These are phyloP conservation scores for Alternaria alternata DNA, from an alignment of 2,329 filamentous ascomycete species.

Conservation along the genomic window DNA sequence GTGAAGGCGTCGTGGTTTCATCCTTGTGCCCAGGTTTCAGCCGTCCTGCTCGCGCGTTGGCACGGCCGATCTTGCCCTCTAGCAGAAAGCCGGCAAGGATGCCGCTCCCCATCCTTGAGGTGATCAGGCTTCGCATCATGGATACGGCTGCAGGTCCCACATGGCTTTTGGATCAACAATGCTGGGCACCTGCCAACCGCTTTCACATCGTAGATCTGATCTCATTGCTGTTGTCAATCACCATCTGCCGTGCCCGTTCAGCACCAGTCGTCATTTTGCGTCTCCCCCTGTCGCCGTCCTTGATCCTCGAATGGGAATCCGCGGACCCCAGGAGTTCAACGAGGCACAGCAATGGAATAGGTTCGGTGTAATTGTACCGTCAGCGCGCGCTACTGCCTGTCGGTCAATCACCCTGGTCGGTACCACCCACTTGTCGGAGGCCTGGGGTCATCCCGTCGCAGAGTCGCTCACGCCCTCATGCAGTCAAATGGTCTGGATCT, in stretches of 20 bases:
- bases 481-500: neutral
- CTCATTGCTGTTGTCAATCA: neutral
- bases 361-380: slow-evolving; percentile 14
- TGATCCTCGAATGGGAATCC: neutral
- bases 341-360: neutral
- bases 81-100: neutral
- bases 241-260: neutral
- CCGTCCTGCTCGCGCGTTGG: neutral
- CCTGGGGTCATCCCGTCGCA: slow-evolving; percentile 3
- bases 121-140: slow-evolving; percentile 13
- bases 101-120: slow-evolving; percentile 2
- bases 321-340: neutral
- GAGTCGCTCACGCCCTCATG: slow-evolving; percentile 2
- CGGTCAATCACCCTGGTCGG: slow-evolving; percentile 4
- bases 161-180: slow-evolving; percentile 7
- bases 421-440: neutral
- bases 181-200: neutral
- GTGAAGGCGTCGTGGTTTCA: slow-evolving; percentile 3
- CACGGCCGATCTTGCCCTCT: slow-evolving; percentile 1
- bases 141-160: slow-evolving; percentile 13
- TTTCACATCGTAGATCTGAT: neutral
- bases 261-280: neutral
- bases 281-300: neutral
- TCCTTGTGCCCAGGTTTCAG: neutral
- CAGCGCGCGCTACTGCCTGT: slow-evolving; percentile 11